Evolutionary conservation across 1,139 yeast species (phyloP), one percentile per base, ranked within the genome.

Genomic region (Groenewaldozyma sp.): DNA sequence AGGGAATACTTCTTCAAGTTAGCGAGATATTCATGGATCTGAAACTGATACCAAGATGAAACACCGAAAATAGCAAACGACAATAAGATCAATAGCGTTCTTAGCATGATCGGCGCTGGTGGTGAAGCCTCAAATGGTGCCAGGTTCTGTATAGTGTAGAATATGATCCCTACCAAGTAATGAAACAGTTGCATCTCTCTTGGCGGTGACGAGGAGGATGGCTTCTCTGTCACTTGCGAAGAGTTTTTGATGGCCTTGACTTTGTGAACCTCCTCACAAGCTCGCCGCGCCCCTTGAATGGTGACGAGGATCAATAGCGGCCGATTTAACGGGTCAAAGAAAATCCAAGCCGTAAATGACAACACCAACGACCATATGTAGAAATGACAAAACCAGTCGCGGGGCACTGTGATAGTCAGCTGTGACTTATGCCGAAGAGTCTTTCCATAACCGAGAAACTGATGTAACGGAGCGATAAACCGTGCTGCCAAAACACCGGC

Each of bases 151-250:
- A n/a, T n/a, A 26, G 24, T 3, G 52, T 88, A 88, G 54, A 80
- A 87, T 46, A 68, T 62, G 4, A 82, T 34, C 0, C 96, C 97
- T 14, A 75, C 83, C 1, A 78, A 34, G 53, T 84, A 88, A 59
- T 88, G 96, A 2, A 78, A 65, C 22, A 83, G 45, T 55, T 87
- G 84, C 67, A 88, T 87, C 40, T 70, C 66, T 0, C 93, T 70
- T n/a, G 7, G 4, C 0, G 56, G 52, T 6, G 27, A 19, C 11
- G 64, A 49, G n/a, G n/a, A n/a, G n/a, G n/a, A n/a, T n/a, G n/a
- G n/a, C n/a, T n/a, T n/a, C n/a, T n/a, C n/a, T n/a, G n/a, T n/a
- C n/a, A n/a, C n/a, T n/a, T n/a, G n/a, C n/a, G n/a, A n/a, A n/a
- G n/a, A n/a, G n/a, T n/a, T n/a, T n/a, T n/a, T n/a, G n/a, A n/a